Base-by-base conservation (phyloP, 169 alveolate genomes). In the Hepatocystis sp. region DNA sequence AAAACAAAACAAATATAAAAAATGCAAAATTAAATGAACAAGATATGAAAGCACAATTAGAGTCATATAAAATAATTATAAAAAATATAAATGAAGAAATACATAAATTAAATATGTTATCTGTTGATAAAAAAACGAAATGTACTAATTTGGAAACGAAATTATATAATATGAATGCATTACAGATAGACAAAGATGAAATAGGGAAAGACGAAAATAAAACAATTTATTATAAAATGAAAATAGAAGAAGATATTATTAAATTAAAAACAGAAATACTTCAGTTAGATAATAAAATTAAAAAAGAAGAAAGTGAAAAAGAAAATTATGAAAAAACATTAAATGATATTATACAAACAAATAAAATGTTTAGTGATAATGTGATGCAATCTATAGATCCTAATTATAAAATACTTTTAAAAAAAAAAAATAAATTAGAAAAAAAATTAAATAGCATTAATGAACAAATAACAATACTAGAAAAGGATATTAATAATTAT, bases 401-500 rank as follows among this genome's bases (percentile, higher is more conserved):
- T 5, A 63, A 76, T 15, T 60, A 76, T 36, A 76, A 76, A 46
- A n/a, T 46, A 19, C 44, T 76, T 44, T 76, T 76, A 25, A 76
- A 76, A 76, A 76, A 71, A 58, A 71, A 76, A 44, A 76, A 76
- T 13, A 76, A 76, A 52, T 56, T 76, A 58, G 58, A 76, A n/a
- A 76, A 76, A 76, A 76, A 76, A 39, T 51, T 46, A 27, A 32
- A 76, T 39, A 56, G 58, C 56, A 76, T 76, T 17, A 58, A 76
- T 49, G 78, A 76, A 10, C 44, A 76, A 8, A 58, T 76, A 5
- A 5, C 25, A 4, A 21, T 4, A 0, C 17, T 42, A 21, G 88
- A 76, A 52, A 44, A 58, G 36, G 40, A 76, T 13, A 76, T 76
- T 28, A 76, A 36, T 47, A 56, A 56, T 11, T 56, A 76, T 36